Evolutionary conservation across 352 stramenopile species (phyloP).

Genomic region (Blastocystis sp.): DNA sequence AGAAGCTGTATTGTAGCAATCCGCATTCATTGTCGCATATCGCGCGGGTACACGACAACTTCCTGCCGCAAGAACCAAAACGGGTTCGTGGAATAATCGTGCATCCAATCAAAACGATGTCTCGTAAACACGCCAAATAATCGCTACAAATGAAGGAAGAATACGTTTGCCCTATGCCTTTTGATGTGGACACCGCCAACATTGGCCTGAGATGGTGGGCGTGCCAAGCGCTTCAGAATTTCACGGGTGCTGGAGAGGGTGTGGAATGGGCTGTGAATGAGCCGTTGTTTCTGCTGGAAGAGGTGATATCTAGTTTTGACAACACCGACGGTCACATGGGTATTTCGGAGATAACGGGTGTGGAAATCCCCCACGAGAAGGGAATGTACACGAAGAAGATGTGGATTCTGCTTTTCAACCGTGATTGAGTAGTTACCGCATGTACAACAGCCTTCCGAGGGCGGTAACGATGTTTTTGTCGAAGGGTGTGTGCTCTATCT

Average conservation of each 20-base stretch:
- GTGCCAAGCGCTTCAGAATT: conserved; percentile 65
- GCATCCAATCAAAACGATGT: not conserved
- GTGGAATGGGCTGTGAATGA: conserved; percentile 67
- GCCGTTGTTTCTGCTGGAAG: not conserved
- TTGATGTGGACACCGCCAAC: conserved; percentile 64
- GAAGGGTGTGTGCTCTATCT: conserved; percentile 1
- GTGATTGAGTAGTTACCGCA: conserved; percentile 30
- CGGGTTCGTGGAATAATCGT: not conserved
- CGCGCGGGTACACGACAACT: too few species aligned
- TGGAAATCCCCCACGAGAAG: conserved; percentile 68
- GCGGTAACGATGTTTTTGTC: conserved; percentile 60
- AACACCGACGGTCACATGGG: conserved; percentile 68
- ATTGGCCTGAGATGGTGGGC: conserved; percentile 63
- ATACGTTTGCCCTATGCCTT: conserved; percentile 64
- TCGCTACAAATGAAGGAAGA: conserved; percentile 54
- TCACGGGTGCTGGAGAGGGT: conserved; percentile 56
- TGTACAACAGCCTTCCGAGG: conserved; percentile 56
- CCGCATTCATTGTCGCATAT: too few species aligned
- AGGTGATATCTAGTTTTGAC: conserved; percentile 41
- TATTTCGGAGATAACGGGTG: conserved; percentile 57
- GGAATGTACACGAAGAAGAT: conserved; percentile 69
- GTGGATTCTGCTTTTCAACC: not conserved
- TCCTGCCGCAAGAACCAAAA: too few species aligned
- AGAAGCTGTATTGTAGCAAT: too few species aligned
- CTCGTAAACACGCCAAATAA: not conserved